phyloP scores from a whole-genome alignment of 2,329 filamentous ascomycete genomes.

The Sporothrix humicola region DNA sequence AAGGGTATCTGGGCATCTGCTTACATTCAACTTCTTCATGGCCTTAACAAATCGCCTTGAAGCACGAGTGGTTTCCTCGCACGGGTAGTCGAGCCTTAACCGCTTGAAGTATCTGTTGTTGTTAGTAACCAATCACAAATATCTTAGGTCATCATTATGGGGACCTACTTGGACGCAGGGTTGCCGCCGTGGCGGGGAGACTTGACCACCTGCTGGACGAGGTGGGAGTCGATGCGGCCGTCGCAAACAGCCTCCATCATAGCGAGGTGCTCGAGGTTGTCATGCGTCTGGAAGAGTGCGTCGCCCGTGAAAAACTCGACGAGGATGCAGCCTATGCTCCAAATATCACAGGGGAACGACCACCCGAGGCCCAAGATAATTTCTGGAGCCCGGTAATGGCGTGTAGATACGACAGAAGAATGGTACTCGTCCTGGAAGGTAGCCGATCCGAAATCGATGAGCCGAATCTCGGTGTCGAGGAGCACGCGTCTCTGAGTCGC shows the following conservation, averaged over 20 bases:
- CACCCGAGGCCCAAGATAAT: conserved; percentile 73
- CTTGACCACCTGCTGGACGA: conserved; percentile 63
- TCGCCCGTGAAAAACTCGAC: conserved; percentile 76
- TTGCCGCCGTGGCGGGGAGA: conserved; percentile 64
- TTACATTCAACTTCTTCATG: conserved; percentile 71
- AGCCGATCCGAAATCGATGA: conserved; percentile 74
- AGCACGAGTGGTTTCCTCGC: conserved; percentile 65
- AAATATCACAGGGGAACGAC: conserved; percentile 75
- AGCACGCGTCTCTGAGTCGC: conserved; percentile 69
- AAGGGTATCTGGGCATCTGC: neutral
- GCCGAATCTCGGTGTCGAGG: conserved; percentile 70
- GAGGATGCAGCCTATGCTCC: conserved; percentile 75
- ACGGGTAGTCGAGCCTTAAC: conserved; percentile 68
- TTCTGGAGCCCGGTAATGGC: conserved; percentile 72
- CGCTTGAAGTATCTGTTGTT: conserved; percentile 67
- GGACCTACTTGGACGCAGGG: conserved; percentile 65
- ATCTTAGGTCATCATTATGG: too few relatives aligned
- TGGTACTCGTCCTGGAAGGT: conserved; percentile 77
- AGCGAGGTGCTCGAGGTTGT: conserved; percentile 74
- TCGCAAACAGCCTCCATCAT: conserved; percentile 76
- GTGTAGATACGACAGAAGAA: conserved; percentile 72
- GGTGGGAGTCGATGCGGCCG: conserved; percentile 61
- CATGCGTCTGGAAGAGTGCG: conserved; percentile 73
- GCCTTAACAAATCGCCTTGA: conserved; percentile 71
- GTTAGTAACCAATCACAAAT: neutral